Evolutionary conservation across 148 eudicot genomes (phyloP).

Genomic region (Rhododendron henanense): DNA sequence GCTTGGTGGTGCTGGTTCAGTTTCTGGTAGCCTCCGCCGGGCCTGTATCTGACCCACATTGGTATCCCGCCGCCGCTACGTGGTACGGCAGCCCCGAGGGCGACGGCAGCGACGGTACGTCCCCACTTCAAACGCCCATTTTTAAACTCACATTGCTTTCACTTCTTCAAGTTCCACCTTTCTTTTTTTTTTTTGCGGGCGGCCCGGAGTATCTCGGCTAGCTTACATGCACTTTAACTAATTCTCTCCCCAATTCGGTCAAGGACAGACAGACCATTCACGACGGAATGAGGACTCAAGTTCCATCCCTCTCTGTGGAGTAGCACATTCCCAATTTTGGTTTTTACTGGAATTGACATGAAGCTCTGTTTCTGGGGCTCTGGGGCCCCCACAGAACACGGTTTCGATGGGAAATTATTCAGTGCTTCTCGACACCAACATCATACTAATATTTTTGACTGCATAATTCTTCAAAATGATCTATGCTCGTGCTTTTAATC

Average conservation of each 20-base stretch:
- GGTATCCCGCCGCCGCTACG: slow-evolving; percentile 88
- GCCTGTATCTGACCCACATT: slow-evolving; percentile 36
- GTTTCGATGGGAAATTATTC: not conserved
- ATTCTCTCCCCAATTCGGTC: too few relatives aligned
- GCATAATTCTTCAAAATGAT: too few relatives aligned
- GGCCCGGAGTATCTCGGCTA: too few relatives aligned
- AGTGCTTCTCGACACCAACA: not conserved
- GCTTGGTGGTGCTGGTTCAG: slow-evolving; percentile 1
- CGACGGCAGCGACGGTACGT: slow-evolving; percentile 80
- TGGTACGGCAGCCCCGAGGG: slow-evolving; percentile 97
- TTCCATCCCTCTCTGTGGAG: not conserved
- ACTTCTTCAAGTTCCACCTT: not conserved
- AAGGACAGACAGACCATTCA: too few relatives aligned
- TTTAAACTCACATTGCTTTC: not conserved
- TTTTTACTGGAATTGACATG: not conserved
- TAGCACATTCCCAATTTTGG: not conserved
- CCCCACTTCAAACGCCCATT: not conserved
- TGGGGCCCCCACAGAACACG: not conserved
- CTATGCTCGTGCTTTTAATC: too few relatives aligned
- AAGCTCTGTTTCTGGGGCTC: not conserved
- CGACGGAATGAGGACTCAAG: not conserved
- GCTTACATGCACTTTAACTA: not conserved
- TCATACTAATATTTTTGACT: too few relatives aligned
- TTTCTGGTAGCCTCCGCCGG: slow-evolving; percentile 13
- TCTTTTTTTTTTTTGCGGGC: not conserved